Conservation (phyloP, 2,329 filamentous ascomycete species). For the Xylaria sp. region DNA sequence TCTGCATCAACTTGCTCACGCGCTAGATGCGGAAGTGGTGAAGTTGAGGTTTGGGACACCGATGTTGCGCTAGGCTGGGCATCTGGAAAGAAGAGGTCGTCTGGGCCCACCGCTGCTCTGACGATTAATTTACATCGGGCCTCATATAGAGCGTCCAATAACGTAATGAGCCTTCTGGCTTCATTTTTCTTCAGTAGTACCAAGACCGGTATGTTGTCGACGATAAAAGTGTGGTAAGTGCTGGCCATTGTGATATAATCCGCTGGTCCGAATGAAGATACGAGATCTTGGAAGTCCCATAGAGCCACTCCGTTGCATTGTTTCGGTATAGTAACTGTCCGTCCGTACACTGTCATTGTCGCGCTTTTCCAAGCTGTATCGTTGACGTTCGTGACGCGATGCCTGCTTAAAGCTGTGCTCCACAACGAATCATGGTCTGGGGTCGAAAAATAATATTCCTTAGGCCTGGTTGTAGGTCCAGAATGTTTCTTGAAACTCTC, state of each 20-base stretch:
- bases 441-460: slow-evolving; percentile 46
- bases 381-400: slow-evolving; percentile 16
- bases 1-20: slow-evolving; percentile 54
- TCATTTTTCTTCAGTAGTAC: slow-evolving; percentile 80
- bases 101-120: slow-evolving; percentile 73
- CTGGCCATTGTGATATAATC: slow-evolving; percentile 87
- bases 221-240: slow-evolving; percentile 80
- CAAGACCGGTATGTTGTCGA: slow-evolving; percentile 76
- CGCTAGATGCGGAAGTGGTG: background rate
- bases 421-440: slow-evolving; percentile 48
- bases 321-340: slow-evolving; percentile 68
- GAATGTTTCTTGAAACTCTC: slow-evolving; percentile 25
- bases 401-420: slow-evolving; percentile 38
- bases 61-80: slow-evolving; percentile 40
- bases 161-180: slow-evolving; percentile 81
- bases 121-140: slow-evolving; percentile 81
- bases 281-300: slow-evolving; percentile 77
- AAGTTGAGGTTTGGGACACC: slow-evolving; percentile 40
- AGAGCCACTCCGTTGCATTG: slow-evolving; percentile 67
- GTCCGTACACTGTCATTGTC: slow-evolving; percentile 69
- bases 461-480: slow-evolving; percentile 40
- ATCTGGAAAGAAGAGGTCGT: slow-evolving; percentile 82
- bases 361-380: slow-evolving; percentile 56
- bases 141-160: slow-evolving; percentile 84
- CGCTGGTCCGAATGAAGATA: slow-evolving; percentile 76